Evolutionary conservation across 208 protist species (phyloP).

Genomic region (Leishmania braziliensis): DNA sequence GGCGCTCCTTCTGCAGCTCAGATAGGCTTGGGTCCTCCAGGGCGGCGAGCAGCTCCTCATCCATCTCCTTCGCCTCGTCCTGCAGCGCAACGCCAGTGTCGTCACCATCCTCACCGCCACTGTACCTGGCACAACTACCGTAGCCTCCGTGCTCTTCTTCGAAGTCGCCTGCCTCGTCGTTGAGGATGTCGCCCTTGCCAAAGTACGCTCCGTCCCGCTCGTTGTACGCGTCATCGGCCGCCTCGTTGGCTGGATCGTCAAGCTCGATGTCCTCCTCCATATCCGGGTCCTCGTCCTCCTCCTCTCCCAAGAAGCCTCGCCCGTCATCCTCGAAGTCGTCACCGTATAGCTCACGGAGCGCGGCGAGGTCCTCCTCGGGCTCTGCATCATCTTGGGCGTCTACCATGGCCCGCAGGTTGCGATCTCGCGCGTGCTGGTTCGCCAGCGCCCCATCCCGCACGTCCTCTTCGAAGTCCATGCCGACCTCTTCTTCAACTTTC

Average conservation of each 20-base stretch:
- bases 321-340: conserved; percentile 85
- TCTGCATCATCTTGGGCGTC: conserved; percentile 43
- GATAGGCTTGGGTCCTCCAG: conserved; percentile 71
- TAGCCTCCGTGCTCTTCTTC: conserved; percentile 46
- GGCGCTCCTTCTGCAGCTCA: conserved; percentile 69
- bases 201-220: conserved; percentile 33
- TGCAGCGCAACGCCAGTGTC: neutral
- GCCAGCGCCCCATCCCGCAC: conserved; percentile 27
- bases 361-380: conserved; percentile 74
- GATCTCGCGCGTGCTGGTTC: conserved; percentile 27
- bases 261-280: conserved; percentile 62
- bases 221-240: conserved; percentile 6
- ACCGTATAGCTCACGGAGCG: conserved; percentile 87
- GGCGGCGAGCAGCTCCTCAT: conserved; percentile 68
- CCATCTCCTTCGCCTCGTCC: conserved; percentile 37
- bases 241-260: conserved; percentile 54
- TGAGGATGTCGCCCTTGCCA: conserved; percentile 35
- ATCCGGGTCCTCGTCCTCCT: conserved; percentile 63
- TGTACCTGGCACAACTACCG: conserved; percentile 24
- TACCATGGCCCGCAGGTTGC: conserved; percentile 45
- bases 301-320: conserved; percentile 35
- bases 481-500: conserved; percentile 31
- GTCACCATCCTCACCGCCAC: conserved; percentile 19
- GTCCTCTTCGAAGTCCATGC: conserved; percentile 24
- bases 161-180: conserved; percentile 57